Evolutionary conservation across 2,329 filamentous ascomycete genomes (phyloP).

Genomic region (Tolypocladium inflatum): DNA sequence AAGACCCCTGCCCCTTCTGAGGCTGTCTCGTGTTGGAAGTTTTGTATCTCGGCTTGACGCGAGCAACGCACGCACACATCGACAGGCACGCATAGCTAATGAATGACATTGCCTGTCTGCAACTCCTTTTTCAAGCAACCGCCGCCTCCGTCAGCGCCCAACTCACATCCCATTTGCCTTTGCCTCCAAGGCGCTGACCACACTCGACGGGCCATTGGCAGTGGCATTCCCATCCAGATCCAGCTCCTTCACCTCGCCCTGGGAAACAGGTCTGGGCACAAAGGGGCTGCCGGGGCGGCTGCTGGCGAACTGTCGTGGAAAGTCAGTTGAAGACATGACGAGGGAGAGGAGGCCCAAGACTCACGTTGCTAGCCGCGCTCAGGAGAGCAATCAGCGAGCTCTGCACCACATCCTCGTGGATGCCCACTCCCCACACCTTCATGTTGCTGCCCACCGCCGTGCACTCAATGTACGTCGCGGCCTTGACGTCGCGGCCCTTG

Average conservation of each 20-base stretch:
- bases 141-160: not conserved
- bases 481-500: constrained; percentile 71
- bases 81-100: not conserved
- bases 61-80: not conserved
- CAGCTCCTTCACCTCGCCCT: constrained; percentile 3
- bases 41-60: not conserved
- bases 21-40: not conserved
- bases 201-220: constrained; percentile 3
- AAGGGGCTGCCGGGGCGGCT: constrained; percentile 58
- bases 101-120: not conserved
- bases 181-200: constrained; percentile 12
- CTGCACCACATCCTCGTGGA: constrained; percentile 54
- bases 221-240: constrained; percentile 6
- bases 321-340: not conserved
- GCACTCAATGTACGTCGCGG: constrained; percentile 93
- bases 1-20: not conserved
- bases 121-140: not conserved
- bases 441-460: constrained; percentile 56
- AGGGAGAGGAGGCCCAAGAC: constrained; percentile 21
- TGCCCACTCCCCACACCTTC: constrained; percentile 74
- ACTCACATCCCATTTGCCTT: constrained; percentile 11
- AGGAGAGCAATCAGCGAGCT: constrained; percentile 79
- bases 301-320: constrained; percentile 44
- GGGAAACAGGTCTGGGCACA: constrained; percentile 43
- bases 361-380: constrained; percentile 76